Evolutionary conservation across 139 green algal genomes (phyloP).

Genomic region (Eudorina sp.): DNA sequence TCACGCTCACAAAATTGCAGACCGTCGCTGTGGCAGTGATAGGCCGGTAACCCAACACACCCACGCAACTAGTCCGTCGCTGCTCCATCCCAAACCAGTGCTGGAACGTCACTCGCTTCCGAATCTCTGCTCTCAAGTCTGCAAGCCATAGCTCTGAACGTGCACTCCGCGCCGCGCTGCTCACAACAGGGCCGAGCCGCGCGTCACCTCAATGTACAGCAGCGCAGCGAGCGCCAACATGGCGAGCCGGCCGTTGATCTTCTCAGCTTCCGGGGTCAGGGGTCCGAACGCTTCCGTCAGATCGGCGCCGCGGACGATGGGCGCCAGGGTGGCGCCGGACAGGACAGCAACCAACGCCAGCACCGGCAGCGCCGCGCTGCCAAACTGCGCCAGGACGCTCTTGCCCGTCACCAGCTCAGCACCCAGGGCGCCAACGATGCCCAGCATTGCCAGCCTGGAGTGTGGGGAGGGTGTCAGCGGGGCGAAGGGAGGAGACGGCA

Average conservation of each 20-base stretch:
- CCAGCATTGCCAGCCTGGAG: conserved; percentile 14
- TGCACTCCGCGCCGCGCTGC: background rate
- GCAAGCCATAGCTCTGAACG: no score
- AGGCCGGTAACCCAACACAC: no score
- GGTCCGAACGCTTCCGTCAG: conserved; percentile 17
- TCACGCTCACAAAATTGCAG: no score
- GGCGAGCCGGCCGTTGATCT: conserved; percentile 25
- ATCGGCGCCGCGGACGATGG: background rate
- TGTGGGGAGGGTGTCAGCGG: background rate
- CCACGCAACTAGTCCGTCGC: no score
- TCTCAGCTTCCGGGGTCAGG: conserved; percentile 3
- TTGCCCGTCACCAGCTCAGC: background rate
- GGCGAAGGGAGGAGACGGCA: background rate
- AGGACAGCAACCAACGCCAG: background rate
- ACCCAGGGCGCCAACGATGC: background rate
- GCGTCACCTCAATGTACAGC: background rate
- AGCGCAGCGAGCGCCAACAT: conserved; percentile 14
- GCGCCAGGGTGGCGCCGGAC: background rate
- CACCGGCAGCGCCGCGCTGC: background rate
- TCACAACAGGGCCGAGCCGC: background rate
- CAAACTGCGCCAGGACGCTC: background rate
- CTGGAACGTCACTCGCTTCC: no score
- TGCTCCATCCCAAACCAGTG: no score
- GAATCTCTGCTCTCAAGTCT: no score
- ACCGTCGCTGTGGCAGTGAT: no score